Conservation (phyloP, 2,329 filamentous ascomycete genomes). For the Achaetomium macrosporum region DNA sequence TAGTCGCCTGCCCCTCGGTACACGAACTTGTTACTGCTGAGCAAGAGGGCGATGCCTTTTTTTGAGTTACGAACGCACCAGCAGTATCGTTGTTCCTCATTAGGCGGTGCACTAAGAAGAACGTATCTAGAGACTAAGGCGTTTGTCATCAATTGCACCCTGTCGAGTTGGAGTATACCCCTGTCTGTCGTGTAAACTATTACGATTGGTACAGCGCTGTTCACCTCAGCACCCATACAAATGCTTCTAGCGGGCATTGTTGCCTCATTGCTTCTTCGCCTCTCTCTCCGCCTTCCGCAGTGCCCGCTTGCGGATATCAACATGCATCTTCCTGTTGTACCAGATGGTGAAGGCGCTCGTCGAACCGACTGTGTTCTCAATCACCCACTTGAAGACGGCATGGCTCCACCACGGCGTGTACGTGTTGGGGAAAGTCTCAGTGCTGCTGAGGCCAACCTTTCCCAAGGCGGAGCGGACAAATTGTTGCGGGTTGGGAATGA, state of each 20-base stretch:
- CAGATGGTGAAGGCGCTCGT: constrained; percentile 42
- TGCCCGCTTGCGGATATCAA: constrained; percentile 74
- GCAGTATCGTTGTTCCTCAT: no score
- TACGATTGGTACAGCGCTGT: no score
- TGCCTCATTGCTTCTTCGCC: constrained; percentile 55
- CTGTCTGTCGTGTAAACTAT: no score
- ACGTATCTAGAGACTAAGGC: no score
- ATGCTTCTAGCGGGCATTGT: no score
- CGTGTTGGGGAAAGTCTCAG: constrained; percentile 72
- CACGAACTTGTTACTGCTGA: no score
- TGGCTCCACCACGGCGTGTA: constrained; percentile 94
- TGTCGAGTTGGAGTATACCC: background rate
- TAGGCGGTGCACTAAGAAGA: no score
- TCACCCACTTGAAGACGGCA: constrained; percentile 77
- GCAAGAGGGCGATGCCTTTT: no score
- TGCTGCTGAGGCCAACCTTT: constrained; percentile 77
- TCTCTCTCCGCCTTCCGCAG: constrained; percentile 79
- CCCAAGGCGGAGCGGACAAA: constrained; percentile 75
- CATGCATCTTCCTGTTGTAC: constrained; percentile 64
- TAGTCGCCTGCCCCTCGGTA: background rate
- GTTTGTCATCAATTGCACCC: no score
- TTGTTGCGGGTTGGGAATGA: constrained; percentile 73
- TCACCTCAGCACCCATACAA: no score
- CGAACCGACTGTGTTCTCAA: constrained; percentile 54
- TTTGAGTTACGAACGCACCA: no score